These are phyloP conservation scores for Populus tomentosa DNA, from an alignment of 441 rosid genomes.

Conservation along the genomic window DNA sequence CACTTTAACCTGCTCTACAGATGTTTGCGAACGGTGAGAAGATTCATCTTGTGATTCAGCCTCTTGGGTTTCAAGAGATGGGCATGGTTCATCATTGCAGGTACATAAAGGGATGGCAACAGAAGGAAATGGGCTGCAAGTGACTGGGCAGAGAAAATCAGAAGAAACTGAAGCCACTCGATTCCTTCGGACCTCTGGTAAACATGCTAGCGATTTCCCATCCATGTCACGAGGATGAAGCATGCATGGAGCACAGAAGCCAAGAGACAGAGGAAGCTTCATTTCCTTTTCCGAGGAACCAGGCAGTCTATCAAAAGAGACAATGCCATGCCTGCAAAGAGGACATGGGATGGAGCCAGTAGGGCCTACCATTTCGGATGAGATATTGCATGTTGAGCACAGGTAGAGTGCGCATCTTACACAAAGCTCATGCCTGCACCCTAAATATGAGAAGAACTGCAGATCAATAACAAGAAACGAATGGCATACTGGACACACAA, in stretches of 20 bases:
- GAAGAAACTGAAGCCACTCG: conserved; percentile 76
- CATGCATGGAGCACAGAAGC: conserved; percentile 88
- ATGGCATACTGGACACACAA: not conserved
- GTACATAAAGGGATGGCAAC: conserved; percentile 81
- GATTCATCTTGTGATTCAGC: conserved; percentile 46
- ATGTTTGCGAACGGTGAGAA: conserved; percentile 36
- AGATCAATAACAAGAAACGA: not conserved
- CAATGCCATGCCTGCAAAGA: conserved; percentile 83
- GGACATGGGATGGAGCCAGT: conserved; percentile 95
- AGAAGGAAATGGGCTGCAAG: conserved; percentile 91
- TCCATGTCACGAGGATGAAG: conserved; percentile 64
- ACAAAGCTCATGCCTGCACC: conserved; percentile 88
- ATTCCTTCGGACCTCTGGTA: conserved; percentile 57
- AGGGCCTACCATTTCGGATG: conserved; percentile 58
- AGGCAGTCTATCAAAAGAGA: conserved; percentile 63
- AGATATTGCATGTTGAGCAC: conserved; percentile 74
- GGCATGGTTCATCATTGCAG: conserved; percentile 81
- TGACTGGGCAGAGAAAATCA: conserved; percentile 82
- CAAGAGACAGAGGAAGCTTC: conserved; percentile 65
- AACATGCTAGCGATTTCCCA: conserved; percentile 47
- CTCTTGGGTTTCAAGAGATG: conserved; percentile 59
- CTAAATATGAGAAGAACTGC: conserved; percentile 30
- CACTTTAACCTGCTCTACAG: conserved; percentile 60
- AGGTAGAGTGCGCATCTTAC: conserved; percentile 91
- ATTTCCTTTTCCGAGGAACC: conserved; percentile 61